A percentile compares a stretch with the other conserved stretches of the same genome.
These are phyloP conservation scores for Eucalyptus erythrocorys DNA, from an alignment of 345 rosid species.

Conservation along the genomic window DNA sequence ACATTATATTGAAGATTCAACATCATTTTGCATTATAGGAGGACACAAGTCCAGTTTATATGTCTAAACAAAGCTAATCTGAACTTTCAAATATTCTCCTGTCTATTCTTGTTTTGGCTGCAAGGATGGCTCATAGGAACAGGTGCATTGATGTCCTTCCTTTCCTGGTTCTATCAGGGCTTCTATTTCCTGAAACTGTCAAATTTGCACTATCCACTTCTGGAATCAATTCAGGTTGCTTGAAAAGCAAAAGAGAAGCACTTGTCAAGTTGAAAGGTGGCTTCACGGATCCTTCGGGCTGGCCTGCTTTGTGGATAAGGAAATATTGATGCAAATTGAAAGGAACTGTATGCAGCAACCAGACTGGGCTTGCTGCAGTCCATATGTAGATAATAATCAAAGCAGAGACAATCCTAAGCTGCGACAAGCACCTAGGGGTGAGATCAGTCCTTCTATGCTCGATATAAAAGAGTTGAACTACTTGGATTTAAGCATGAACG, in stretches of 20 bases:
- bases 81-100: background rate
- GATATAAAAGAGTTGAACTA: too few relatives aligned
- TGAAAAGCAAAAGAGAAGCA: background rate
- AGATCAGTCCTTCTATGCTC: slow-evolving; percentile 5
- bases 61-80: background rate
- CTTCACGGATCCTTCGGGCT: background rate
- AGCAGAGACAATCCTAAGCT: background rate
- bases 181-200: background rate
- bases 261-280: background rate
- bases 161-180: background rate
- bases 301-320: background rate
- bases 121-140: background rate
- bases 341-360: background rate
- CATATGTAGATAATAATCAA: background rate
- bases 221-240: background rate
- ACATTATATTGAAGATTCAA: too few relatives aligned
- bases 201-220: background rate
- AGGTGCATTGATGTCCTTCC: background rate
- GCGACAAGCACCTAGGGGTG: background rate
- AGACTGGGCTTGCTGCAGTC: slow-evolving; percentile 16
- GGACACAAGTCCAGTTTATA: background rate
- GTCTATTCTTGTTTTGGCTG: background rate
- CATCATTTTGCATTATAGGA: too few relatives aligned
- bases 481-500: too few relatives aligned
- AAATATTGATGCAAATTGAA: background rate